A percentile compares a stretch with the other conserved stretches of the same genome.
phyloP scores from a whole-genome alignment of 2,329 filamentous ascomycete species.

The Penicillium vulpinum region DNA sequence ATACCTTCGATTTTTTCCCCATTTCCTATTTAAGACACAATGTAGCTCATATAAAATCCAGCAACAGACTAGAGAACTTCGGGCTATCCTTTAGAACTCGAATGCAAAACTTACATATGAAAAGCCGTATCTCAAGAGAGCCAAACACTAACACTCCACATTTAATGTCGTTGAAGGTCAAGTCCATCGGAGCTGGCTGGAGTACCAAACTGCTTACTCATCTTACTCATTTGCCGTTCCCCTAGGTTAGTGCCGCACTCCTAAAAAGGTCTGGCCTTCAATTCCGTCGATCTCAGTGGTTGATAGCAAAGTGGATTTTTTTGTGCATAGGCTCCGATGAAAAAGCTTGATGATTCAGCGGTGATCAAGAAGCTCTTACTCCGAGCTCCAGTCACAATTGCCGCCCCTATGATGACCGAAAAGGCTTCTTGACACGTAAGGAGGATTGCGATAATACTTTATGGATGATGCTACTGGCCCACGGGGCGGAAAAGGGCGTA shows the following conservation, averaged over 20 bases:
- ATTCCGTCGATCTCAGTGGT: background rate
- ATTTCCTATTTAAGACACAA: background rate
- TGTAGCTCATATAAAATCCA: background rate
- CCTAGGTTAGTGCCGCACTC: background rate
- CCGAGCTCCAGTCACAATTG: background rate
- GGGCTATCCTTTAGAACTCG: background rate
- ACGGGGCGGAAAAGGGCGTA: constrained; percentile 3
- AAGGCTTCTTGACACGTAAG: background rate
- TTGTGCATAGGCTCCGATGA: background rate
- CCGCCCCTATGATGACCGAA: background rate
- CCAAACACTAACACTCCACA: background rate
- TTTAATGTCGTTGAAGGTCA: background rate
- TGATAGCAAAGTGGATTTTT: background rate
- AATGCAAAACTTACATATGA: too few relatives aligned
- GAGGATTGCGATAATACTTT: background rate
- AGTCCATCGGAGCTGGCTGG: background rate
- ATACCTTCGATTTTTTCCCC: background rate
- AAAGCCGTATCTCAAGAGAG: too few relatives aligned
- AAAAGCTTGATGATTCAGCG: constrained; percentile 7
- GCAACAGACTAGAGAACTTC: background rate
- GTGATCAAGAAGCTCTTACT: background rate
- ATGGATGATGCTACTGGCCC: constrained; percentile 8
- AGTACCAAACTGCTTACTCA: background rate
- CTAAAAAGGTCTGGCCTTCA: background rate
- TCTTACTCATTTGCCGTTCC: background rate